Evolutionary conservation across 2,329 filamentous ascomycete species (phyloP).

Genomic region (Kalmusia sp.): DNA sequence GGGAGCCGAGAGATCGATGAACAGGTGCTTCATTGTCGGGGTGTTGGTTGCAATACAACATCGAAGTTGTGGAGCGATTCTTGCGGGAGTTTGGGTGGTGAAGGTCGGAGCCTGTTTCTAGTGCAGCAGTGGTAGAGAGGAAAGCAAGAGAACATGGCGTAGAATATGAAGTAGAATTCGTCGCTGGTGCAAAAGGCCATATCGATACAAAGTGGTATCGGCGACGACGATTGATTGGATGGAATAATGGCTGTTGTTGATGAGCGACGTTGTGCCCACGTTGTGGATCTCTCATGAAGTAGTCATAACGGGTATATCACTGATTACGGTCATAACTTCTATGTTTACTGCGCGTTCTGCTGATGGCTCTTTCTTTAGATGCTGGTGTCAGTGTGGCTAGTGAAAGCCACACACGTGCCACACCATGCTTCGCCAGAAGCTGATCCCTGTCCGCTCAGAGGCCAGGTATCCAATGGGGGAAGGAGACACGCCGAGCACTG

Average conservation of each 20-base stretch:
- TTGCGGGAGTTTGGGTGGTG: background rate
- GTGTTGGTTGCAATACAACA: background rate
- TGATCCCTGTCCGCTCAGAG: slow-evolving; percentile 3
- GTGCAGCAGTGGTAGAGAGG: slow-evolving; percentile 30
- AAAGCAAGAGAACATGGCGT: slow-evolving; percentile 34
- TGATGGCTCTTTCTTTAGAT: background rate
- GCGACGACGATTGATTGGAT: slow-evolving; percentile 1
- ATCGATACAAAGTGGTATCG: slow-evolving; percentile 29
- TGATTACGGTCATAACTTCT: background rate
- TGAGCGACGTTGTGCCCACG: background rate
- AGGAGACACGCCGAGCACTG: background rate
- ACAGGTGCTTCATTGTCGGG: slow-evolving; percentile 48
- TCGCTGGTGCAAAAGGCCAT: slow-evolving; percentile 29
- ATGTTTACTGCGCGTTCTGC: background rate
- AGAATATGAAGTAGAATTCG: slow-evolving; percentile 33
- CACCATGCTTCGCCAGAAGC: background rate
- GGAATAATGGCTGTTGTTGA: background rate
- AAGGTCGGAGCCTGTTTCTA: no score
- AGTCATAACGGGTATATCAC: background rate
- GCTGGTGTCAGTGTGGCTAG: background rate
- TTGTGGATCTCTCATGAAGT: background rate
- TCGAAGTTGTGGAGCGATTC: background rate
- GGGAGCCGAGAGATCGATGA: slow-evolving; percentile 47
- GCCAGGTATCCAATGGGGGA: slow-evolving; percentile 14
- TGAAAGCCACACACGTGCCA: background rate